Conservation (phyloP, 768 basidiomycete genomes). For the Mycena belliarum region DNA sequence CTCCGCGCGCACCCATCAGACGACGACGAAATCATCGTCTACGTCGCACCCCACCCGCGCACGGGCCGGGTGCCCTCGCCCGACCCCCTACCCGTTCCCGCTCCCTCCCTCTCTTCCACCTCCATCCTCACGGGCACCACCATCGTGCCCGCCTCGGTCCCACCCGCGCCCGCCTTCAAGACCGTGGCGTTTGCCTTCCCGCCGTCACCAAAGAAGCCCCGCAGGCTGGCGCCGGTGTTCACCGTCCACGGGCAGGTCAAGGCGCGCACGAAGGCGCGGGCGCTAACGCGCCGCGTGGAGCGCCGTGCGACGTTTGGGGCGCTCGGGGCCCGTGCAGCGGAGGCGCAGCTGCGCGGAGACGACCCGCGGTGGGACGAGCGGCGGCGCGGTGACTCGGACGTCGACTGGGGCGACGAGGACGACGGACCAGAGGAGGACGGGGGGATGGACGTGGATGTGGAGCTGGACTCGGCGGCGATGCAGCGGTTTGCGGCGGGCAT, state of each 20-base stretch:
- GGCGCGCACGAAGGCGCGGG: slow-evolving; percentile 26
- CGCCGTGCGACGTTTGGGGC: slow-evolving; percentile 41
- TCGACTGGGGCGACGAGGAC: slow-evolving; percentile 62
- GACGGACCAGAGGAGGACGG: slow-evolving; percentile 38
- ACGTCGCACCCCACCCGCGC: slow-evolving; percentile 74
- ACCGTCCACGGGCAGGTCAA: slow-evolving; percentile 26
- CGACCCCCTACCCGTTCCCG: slow-evolving; percentile 7
- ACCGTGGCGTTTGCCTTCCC: slow-evolving; percentile 36
- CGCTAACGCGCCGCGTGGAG: slow-evolving; percentile 26
- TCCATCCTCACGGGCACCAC: slow-evolving; percentile 31
- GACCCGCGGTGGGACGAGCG: slow-evolving; percentile 50
- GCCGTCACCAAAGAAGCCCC: slow-evolving; percentile 24
- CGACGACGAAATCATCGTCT: slow-evolving; percentile 75
- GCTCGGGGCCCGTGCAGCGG: slow-evolving; percentile 57
- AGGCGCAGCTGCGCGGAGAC: slow-evolving; percentile 46
- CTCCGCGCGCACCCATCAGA: slow-evolving; percentile 24
- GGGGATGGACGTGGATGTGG: slow-evolving; percentile 61
- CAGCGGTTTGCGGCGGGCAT: slow-evolving; percentile 52
- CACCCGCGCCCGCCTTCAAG: slow-evolving; percentile 24
- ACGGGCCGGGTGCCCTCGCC: slow-evolving; percentile 19
- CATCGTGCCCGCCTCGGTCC: slow-evolving; percentile 13
- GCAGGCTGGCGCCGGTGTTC: slow-evolving; percentile 33
- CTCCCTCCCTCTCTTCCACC: slow-evolving; percentile 12
- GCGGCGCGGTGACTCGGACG: slow-evolving; percentile 64
- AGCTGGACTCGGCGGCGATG: slow-evolving; percentile 53